Evolutionary conservation across 2,329 filamentous ascomycete species (phyloP).

Genomic region (Fusarium sp.): DNA sequence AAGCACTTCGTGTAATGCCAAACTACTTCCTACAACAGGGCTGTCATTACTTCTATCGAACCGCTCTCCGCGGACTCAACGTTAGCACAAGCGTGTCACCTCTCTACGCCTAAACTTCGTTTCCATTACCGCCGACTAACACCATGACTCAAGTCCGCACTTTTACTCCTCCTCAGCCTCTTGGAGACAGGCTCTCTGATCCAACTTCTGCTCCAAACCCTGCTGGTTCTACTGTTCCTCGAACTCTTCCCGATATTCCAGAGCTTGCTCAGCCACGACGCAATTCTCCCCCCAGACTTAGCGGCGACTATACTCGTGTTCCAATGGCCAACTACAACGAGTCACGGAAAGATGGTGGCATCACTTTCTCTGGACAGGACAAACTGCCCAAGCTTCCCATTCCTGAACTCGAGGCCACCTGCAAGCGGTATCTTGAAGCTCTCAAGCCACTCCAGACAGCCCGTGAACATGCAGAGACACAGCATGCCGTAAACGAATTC

Average conservation of each 20-base stretch:
- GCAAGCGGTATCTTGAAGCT: slow-evolving; percentile 80
- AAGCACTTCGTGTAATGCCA: slow-evolving; percentile 71
- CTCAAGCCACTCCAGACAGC: slow-evolving; percentile 82
- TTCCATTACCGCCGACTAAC: slow-evolving; percentile 39
- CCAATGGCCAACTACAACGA: slow-evolving; percentile 65
- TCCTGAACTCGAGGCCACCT: slow-evolving; percentile 82
- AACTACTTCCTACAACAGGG: slow-evolving; percentile 85
- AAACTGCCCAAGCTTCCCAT: slow-evolving; percentile 92
- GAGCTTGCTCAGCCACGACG: slow-evolving; percentile 36
- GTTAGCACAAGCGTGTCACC: slow-evolving; percentile 82
- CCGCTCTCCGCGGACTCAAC: slow-evolving; percentile 84
- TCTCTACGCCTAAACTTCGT: slow-evolving; percentile 69
- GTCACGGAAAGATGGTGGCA: slow-evolving; percentile 69
- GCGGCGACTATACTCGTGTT: slow-evolving; percentile 51
- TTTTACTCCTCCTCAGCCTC: slow-evolving; percentile 72
- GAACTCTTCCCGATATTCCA: slow-evolving; percentile 51
- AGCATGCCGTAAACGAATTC: slow-evolving; percentile 83
- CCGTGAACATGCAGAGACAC: slow-evolving; percentile 85
- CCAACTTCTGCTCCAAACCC: slow-evolving; percentile 25
- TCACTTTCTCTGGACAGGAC: slow-evolving; percentile 91
- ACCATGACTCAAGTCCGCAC: slow-evolving; percentile 51
- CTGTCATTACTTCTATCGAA: slow-evolving; percentile 94
- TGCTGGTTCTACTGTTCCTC: slow-evolving; percentile 50
- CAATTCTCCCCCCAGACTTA: slow-evolving; percentile 38
- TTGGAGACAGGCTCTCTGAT: slow-evolving; percentile 73